A percentile compares a stretch with the other conserved stretches of the same genome.
These are phyloP conservation scores for Elongisporangium undulatum DNA, from an alignment of 352 stramenopile genomes.

Conservation along the genomic window DNA sequence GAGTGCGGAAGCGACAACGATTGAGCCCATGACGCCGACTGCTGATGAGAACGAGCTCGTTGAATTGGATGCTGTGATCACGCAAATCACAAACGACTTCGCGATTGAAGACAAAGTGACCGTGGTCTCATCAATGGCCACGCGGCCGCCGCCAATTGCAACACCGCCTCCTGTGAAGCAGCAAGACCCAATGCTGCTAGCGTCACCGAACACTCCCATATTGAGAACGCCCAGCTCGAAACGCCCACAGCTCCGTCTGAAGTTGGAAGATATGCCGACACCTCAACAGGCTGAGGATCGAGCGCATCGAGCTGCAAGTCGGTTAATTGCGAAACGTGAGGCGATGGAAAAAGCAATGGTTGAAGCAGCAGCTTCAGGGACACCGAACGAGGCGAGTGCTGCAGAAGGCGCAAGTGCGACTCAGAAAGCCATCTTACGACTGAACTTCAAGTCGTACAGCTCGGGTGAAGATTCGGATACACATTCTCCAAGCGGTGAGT, in stretches of 20 bases:
- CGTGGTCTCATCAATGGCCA: background rate
- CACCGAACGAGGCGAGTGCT: constrained; percentile 2
- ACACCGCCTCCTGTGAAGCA: background rate
- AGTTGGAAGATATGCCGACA: constrained; percentile 86
- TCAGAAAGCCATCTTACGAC: constrained; percentile 55
- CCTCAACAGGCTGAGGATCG: constrained; percentile 79
- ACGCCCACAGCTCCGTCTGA: constrained; percentile 63
- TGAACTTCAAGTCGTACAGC: constrained; percentile 73
- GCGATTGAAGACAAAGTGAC: constrained; percentile 46
- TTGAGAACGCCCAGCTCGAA: constrained; percentile 18
- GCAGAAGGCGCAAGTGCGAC: constrained; percentile 36
- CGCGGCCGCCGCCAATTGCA: background rate
- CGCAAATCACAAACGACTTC: constrained; percentile 30
- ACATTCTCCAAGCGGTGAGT: constrained; percentile 58
- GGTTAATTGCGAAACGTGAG: constrained; percentile 70
- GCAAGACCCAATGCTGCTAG: background rate
- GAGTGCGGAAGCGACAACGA: constrained; percentile 1
- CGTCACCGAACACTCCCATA: background rate
- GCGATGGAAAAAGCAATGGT: constrained; percentile 58
- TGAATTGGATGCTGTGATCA: constrained; percentile 38
- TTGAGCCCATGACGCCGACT: constrained; percentile 1
- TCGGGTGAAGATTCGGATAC: constrained; percentile 64
- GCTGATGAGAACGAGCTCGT: constrained; percentile 4
- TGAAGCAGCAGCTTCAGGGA: constrained; percentile 17
- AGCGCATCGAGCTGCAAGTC: constrained; percentile 65